These are phyloP conservation scores for Megacollybia marginata DNA, from an alignment of 768 basidiomycete species.

Conservation along the genomic window DNA sequence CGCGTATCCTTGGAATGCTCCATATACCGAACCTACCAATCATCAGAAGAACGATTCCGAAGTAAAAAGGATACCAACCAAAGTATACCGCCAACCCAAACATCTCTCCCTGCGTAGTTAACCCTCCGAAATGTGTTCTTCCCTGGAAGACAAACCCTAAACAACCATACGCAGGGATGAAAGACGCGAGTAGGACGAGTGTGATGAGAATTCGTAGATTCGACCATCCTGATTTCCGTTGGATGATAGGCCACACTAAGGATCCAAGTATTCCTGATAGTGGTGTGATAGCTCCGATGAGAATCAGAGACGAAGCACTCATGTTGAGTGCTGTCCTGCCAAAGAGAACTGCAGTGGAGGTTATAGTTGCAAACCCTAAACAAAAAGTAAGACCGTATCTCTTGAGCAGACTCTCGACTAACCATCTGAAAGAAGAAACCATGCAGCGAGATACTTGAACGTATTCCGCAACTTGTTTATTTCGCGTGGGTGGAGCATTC, in stretches of 20 bases:
- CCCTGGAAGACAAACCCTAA: constrained; percentile 65
- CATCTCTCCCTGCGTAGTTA: constrained; percentile 81
- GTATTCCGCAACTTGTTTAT: constrained; percentile 73
- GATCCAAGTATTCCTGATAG: constrained; percentile 77
- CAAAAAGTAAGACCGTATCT: not conserved
- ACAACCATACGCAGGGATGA: constrained; percentile 77
- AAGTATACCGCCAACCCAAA: constrained; percentile 78
- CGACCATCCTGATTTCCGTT: constrained; percentile 54
- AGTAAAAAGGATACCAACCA: constrained; percentile 33
- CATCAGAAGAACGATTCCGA: not conserved
- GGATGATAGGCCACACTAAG: constrained; percentile 70
- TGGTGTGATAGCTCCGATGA: constrained; percentile 77
- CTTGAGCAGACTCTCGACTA: constrained; percentile 11
- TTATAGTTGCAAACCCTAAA: constrained; percentile 85
- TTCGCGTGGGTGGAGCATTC: constrained; percentile 68
- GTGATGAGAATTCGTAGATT: constrained; percentile 61
- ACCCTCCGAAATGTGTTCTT: constrained; percentile 51
- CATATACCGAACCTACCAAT: constrained; percentile 19
- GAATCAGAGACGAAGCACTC: constrained; percentile 66
- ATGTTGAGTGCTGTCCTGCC: constrained; percentile 85
- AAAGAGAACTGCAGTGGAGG: constrained; percentile 86
- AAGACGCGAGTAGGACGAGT: constrained; percentile 58
- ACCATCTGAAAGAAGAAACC: constrained; percentile 95
- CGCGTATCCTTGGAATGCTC: constrained; percentile 88
- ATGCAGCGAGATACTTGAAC: constrained; percentile 85